phyloP scores from a whole-genome alignment of 768 basidiomycete species.

The Cyathus striatus region DNA sequence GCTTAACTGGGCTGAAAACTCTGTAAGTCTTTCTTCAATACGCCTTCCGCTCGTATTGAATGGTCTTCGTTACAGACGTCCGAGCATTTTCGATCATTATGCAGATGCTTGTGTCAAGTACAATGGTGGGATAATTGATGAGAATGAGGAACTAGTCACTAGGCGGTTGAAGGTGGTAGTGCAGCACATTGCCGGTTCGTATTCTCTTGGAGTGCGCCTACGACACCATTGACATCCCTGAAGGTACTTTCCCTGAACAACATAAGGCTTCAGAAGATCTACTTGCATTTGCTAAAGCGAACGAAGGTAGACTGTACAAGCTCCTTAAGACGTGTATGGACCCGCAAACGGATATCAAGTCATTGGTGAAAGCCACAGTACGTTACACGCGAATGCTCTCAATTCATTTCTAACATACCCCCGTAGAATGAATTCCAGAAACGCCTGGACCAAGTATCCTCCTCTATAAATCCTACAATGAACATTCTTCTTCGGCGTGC shows the following conservation, averaged over 20 bases:
- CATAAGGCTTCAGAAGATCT: slow-evolving; percentile 77
- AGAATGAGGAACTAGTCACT: slow-evolving; percentile 62
- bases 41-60: neutral
- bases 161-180: slow-evolving; percentile 50
- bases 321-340: slow-evolving; percentile 79
- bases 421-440: slow-evolving; percentile 72
- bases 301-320: slow-evolving; percentile 84
- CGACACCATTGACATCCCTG: too few relatives aligned
- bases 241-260: slow-evolving; percentile 61
- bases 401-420: neutral
- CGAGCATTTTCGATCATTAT: slow-evolving; percentile 65
- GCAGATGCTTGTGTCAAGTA: slow-evolving; percentile 71
- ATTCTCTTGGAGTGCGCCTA: too few relatives aligned
- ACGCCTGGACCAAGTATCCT: slow-evolving; percentile 66
- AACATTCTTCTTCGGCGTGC: slow-evolving; percentile 62
- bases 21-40: slow-evolving; percentile 36
- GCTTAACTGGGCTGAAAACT: slow-evolving; percentile 58
- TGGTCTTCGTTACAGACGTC: slow-evolving; percentile 39
- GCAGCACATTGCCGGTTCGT: slow-evolving; percentile 58
- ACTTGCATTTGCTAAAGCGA: slow-evolving; percentile 75
- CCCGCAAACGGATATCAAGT: slow-evolving; percentile 77
- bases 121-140: slow-evolving; percentile 90
- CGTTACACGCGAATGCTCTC: slow-evolving; percentile 11
- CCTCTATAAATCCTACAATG: slow-evolving; percentile 65
- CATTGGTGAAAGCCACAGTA: slow-evolving; percentile 73